Base-by-base conservation (phyloP, 768 basidiomycete species). In the Gloeophyllum trabeum region DNA sequence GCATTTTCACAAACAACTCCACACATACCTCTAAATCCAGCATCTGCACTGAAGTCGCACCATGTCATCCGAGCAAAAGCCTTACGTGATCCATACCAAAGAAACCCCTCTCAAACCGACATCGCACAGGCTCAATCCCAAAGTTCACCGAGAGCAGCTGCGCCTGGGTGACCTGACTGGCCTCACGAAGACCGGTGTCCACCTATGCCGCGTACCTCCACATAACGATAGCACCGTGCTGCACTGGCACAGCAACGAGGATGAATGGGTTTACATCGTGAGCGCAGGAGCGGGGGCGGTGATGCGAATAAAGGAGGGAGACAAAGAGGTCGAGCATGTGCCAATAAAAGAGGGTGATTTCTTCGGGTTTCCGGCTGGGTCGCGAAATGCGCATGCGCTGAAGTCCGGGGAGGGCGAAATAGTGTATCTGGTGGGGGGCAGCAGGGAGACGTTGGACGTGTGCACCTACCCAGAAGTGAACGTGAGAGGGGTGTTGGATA, bases 351-450 rank as follows among this genome's bases (percentile, higher is more conserved):
- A 43, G 7, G 55, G 55, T 5, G 55, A 56, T 36, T 56, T 56
- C 42, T 22, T 51, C 4, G 55, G 50, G 2, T 56, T 54, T 43
- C 50, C 51, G 3, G 51, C 51, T 0, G 51, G 50, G 2, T 41
- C 10, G n/a, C 12, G 35, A 36, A 41, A 23, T 6, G 50, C 47
- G 23, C 53, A 54, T 26, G 50, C 50, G 16, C 36, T 56, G 6
- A 39, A 48, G 14, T 44, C 48, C 4, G 55, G 51, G 10, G 32
- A 30, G 25, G 37, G 35, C 19, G 53, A 54, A 35, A 26, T 56
- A 16, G 50, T 53, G 41, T 56, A 54, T 39, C 46, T 56, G 7
- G 26, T 51, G 16, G 50, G 53, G 5, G 55, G 55, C 20, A 53
- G 43, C n/a, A 45, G 55, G 28, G 40, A 46, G 43, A 18, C 40